These are phyloP conservation scores for Thyridium curvatum DNA, from an alignment of 2,329 filamentous ascomycete species.

Conservation along the genomic window DNA sequence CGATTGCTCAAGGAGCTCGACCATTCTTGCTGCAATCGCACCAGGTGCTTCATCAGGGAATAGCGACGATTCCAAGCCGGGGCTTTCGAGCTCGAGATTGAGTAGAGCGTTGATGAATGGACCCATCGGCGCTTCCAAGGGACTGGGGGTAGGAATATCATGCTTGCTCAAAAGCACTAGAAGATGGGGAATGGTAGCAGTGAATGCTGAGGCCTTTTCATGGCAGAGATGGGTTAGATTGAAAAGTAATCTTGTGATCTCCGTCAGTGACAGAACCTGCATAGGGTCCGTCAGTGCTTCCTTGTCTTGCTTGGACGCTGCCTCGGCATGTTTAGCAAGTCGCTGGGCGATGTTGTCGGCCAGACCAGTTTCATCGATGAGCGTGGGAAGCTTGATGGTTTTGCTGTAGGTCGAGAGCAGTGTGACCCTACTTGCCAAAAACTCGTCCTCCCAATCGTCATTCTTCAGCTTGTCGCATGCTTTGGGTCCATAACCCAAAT, in stretches of 20 bases:
- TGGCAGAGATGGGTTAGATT: constrained; percentile 76
- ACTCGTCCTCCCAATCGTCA: constrained; percentile 77
- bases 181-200: constrained; percentile 61
- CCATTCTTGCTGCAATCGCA: constrained; percentile 55
- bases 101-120: constrained; percentile 74
- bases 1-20: constrained; percentile 63
- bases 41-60: constrained; percentile 61
- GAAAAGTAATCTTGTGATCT: constrained; percentile 84
- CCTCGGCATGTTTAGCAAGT: constrained; percentile 61
- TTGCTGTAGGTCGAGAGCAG: constrained; percentile 77
- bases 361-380: constrained; percentile 61
- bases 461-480: constrained; percentile 67
- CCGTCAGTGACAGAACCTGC: constrained; percentile 72
- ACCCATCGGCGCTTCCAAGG: constrained; percentile 66
- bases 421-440: constrained; percentile 71
- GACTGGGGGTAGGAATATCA: constrained; percentile 51
- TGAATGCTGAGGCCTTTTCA: constrained; percentile 55
- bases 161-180: constrained; percentile 60
- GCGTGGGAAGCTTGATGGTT: constrained; percentile 55
- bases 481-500: constrained; percentile 60
- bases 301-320: constrained; percentile 20
- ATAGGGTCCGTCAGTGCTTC: constrained; percentile 42
- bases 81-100: constrained; percentile 63
- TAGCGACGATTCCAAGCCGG: constrained; percentile 46
- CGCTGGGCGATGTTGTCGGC: constrained; percentile 65